Evolutionary conservation across 2,329 filamentous ascomycete genomes (phyloP).

Genomic region (Tolypocladium inflatum): DNA sequence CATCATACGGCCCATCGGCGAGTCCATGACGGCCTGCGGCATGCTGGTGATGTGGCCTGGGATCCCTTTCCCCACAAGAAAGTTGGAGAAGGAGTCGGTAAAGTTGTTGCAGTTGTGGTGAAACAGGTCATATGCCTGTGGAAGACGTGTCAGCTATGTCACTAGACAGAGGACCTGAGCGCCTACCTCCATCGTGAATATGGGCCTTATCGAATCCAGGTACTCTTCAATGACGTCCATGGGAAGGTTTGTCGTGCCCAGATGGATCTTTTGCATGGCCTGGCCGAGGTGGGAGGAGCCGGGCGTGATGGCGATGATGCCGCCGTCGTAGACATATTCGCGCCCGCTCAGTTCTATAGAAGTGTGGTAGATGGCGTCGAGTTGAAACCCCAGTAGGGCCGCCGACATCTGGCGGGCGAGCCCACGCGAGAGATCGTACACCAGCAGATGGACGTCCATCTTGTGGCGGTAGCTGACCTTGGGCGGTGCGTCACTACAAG

Average conservation of each 20-base stretch:
- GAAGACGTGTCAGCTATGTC: not conserved
- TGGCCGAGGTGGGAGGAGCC: constrained; percentile 79
- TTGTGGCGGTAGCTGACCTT: not conserved
- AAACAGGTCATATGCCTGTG: constrained; percentile 78
- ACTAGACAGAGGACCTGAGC: not conserved
- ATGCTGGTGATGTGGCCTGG: constrained; percentile 79
- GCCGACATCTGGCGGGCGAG: constrained; percentile 46
- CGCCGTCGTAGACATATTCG: constrained; percentile 86
- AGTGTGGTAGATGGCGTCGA: constrained; percentile 94
- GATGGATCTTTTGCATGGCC: constrained; percentile 64
- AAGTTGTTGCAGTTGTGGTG: constrained; percentile 98
- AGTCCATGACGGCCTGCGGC: constrained; percentile 75
- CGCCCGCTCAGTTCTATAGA: constrained; percentile 75
- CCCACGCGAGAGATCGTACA: constrained; percentile 68
- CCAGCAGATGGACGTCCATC: constrained; percentile 70
- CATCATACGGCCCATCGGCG: constrained; percentile 82
- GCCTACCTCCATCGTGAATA: constrained; percentile 69
- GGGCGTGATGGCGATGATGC: constrained; percentile 71
- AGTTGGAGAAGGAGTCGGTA: constrained; percentile 83
- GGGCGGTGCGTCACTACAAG: not conserved
- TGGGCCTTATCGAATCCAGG: constrained; percentile 68
- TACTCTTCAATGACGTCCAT: constrained; percentile 80
- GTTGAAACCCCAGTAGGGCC: constrained; percentile 45
- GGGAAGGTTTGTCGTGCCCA: constrained; percentile 72
- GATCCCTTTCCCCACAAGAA: constrained; percentile 80